phyloP scores from a whole-genome alignment of 2,329 filamentous ascomycete genomes.

The Dissoconium aciculare region DNA sequence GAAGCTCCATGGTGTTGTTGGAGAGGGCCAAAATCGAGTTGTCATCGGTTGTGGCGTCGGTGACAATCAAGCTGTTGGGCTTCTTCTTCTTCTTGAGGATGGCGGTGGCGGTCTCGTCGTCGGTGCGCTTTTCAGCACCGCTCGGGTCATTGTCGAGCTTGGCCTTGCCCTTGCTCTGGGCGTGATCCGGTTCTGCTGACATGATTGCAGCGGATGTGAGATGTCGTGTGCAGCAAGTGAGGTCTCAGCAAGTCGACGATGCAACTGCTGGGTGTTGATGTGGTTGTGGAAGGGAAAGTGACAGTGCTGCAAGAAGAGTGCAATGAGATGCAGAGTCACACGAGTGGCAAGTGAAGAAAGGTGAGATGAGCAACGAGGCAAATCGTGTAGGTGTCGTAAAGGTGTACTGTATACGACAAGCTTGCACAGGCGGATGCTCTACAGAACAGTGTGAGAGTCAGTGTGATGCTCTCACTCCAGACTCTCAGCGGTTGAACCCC shows the following conservation, averaged over 20 bases:
- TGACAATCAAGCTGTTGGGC: conserved; percentile 97
- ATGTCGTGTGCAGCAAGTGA: neutral
- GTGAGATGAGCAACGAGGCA: no score
- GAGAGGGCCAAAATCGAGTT: conserved; percentile 98
- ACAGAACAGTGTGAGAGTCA: no score
- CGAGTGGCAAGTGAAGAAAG: no score
- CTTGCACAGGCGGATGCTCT: no score
- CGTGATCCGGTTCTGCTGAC: conserved; percentile 37
- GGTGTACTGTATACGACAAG: no score
- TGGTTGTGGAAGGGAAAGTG: neutral
- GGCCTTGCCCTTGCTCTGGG: conserved; percentile 30
- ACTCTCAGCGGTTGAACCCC: no score
- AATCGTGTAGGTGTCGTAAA: no score
- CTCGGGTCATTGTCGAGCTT: conserved; percentile 27
- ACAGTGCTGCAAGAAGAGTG: neutral
- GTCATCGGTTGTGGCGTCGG: conserved; percentile 97
- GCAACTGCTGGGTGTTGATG: no score
- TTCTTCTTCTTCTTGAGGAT: conserved; percentile 99
- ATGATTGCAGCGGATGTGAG: conserved; percentile 22
- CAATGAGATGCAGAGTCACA: no score
- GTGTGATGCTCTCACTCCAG: no score
- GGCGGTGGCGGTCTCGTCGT: conserved; percentile 83
- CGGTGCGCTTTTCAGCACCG: conserved; percentile 37
- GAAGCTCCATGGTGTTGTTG: conserved; percentile 96
- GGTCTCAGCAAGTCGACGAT: no score